Conservation (phyloP, 164 flowering plant genomes). For the Saururus chinensis region DNA sequence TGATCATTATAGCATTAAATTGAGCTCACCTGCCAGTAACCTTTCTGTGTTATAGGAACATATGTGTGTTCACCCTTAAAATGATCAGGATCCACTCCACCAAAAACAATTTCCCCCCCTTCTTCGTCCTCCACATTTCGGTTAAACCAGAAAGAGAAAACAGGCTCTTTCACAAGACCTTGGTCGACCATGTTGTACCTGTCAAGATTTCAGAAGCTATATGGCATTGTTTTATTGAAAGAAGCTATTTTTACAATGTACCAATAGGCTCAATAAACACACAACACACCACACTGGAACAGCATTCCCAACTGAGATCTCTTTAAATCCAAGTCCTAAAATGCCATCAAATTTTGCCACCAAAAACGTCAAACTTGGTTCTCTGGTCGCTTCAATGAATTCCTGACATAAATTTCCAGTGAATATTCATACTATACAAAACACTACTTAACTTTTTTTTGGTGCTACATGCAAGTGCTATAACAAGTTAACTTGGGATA, state of each 20-base stretch:
- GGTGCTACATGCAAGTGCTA: too few species aligned
- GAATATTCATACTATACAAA: too few species aligned
- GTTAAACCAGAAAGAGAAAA: conserved; percentile 86
- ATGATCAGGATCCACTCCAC: conserved; percentile 79
- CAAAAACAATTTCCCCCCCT: conserved; percentile 91
- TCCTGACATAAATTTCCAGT: conserved; percentile 27
- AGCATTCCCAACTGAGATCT: conserved; percentile 73
- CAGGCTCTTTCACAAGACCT: conserved; percentile 58
- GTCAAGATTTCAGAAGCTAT: neutral
- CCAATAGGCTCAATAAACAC: neutral
- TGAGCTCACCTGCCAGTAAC: conserved; percentile 84
- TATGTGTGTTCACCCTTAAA: conserved; percentile 75
- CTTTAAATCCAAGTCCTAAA: conserved; percentile 88
- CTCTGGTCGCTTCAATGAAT: conserved; percentile 83
- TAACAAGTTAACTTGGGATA: too few species aligned
- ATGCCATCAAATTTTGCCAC: conserved; percentile 91
- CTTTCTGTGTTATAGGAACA: conserved; percentile 80
- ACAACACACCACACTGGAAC: conserved; percentile 67
- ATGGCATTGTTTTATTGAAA: neutral
- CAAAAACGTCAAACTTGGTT: conserved; percentile 71
- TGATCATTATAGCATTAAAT: neutral
- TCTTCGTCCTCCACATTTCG: conserved; percentile 54
- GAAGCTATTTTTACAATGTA: too few species aligned
- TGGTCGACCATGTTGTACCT: conserved; percentile 87
- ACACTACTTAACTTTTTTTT: too few species aligned